Conservation (phyloP, 768 basidiomycete species). For the Inosperma sp. region DNA sequence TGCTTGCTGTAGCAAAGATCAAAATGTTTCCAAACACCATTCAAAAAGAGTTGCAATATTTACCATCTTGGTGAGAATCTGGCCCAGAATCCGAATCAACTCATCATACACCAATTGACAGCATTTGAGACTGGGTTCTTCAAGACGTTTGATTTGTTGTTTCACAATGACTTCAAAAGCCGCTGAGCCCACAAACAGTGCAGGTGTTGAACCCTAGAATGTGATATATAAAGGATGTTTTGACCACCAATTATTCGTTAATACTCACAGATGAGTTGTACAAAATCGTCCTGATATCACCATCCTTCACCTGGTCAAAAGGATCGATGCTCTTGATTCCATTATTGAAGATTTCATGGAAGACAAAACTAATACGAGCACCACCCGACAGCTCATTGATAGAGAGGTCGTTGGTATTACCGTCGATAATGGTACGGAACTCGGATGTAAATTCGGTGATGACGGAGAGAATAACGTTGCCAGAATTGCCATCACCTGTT, state of each 20-base stretch:
- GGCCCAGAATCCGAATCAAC: slow-evolving; percentile 91
- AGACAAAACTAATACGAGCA: slow-evolving; percentile 97
- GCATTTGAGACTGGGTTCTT: slow-evolving; percentile 91
- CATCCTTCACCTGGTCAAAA: slow-evolving; percentile 98
- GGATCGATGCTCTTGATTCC: slow-evolving; percentile 96
- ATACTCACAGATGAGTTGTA: slow-evolving; percentile 92
- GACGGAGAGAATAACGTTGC: slow-evolving; percentile 91
- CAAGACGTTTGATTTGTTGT: slow-evolving; percentile 95
- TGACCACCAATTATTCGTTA: neutral
- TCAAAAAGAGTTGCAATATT: slow-evolving; percentile 24
- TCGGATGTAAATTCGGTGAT: slow-evolving; percentile 98
- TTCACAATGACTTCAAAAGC: slow-evolving; percentile 99
- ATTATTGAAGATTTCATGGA: slow-evolving; percentile 97
- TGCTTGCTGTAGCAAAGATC: slow-evolving; percentile 58
- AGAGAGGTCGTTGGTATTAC: slow-evolving; percentile 92
- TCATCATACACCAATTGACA: slow-evolving; percentile 97
- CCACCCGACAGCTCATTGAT: slow-evolving; percentile 98
- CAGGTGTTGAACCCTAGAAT: slow-evolving; percentile 84
- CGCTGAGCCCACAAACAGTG: slow-evolving; percentile 92
- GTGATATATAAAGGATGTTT: neutral
- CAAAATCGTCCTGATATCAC: slow-evolving; percentile 90
- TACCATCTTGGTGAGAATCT: slow-evolving; percentile 87
- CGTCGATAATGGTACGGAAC: slow-evolving; percentile 95
- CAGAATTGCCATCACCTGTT: slow-evolving; percentile 77
- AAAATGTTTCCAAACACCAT: neutral